A percentile compares a stretch with the other conserved stretches of the same genome.
Conservation (phyloP, 1,139 yeast species). For the Yamadazyma diospyri region DNA sequence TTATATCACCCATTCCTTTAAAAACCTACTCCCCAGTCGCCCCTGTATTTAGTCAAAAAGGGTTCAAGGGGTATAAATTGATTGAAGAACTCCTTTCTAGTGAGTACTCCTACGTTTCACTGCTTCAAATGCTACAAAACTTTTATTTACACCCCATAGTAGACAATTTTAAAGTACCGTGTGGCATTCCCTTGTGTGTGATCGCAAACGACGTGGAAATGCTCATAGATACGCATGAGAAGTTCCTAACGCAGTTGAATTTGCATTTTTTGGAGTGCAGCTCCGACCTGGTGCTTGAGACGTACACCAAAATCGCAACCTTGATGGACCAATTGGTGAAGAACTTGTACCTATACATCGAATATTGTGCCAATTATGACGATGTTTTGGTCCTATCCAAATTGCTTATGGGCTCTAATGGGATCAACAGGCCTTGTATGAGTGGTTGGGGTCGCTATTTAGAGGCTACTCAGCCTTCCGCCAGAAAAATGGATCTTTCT, state of each 20-base stretch:
- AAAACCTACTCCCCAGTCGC: constrained; percentile 17
- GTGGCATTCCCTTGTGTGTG: constrained; percentile 12
- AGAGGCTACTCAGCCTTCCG: constrained; percentile 38
- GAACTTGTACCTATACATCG: constrained; percentile 27
- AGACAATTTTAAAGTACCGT: constrained; percentile 9
- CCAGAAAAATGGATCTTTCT: constrained; percentile 39
- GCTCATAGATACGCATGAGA: constrained; percentile 8
- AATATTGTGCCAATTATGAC: constrained; percentile 40
- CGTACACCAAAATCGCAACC: not conserved
- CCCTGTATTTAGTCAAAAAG: constrained; percentile 3
- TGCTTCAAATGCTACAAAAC: constrained; percentile 36
- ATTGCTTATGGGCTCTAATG: constrained; percentile 14
- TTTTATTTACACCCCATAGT: constrained; percentile 35
- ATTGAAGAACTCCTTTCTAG: constrained; percentile 47
- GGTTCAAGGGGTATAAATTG: constrained; percentile 28
- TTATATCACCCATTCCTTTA: constrained; percentile 22
- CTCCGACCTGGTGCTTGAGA: not conserved
- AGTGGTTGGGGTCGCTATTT: constrained; percentile 37
- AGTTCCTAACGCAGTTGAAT: constrained; percentile 2
- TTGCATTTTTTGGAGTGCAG: not conserved
- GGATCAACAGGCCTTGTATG: constrained; percentile 17
- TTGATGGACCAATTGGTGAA: constrained; percentile 1
- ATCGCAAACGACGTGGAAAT: constrained; percentile 9
- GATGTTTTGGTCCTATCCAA: constrained; percentile 34
- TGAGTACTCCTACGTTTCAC: constrained; percentile 43